phyloP scores from a whole-genome alignment of 2,329 filamentous ascomycete genomes.

The Ophiocordyceps camponoti-leonardi region DNA sequence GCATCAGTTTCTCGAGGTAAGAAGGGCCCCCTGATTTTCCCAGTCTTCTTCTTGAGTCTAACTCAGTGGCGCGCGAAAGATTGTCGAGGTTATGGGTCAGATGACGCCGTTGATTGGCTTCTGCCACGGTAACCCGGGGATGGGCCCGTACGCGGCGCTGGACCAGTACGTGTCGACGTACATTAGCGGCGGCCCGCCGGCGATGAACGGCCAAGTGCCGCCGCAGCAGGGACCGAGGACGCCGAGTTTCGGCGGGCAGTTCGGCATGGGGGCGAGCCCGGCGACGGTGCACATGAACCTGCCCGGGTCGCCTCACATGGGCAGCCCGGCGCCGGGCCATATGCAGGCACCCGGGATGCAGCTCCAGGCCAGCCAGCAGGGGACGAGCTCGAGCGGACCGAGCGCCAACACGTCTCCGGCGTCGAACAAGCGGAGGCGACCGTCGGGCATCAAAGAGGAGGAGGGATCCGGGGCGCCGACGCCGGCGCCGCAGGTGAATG shows the following conservation, averaged over 20 bases:
- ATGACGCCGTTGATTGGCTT: conserved; percentile 48
- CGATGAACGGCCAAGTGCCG: conserved; percentile 27
- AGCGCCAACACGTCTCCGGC: conserved; percentile 50
- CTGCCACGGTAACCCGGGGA: conserved; percentile 33
- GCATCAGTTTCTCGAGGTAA: conserved; percentile 46
- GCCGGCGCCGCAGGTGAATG: conserved; percentile 33
- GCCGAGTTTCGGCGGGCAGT: conserved; percentile 36
- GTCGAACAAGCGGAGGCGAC: conserved; percentile 39
- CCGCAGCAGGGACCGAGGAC: conserved; percentile 33
- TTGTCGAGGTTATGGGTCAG: conserved; percentile 48
- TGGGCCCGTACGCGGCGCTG: conserved; percentile 40
- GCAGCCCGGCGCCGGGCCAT: conserved; percentile 42
- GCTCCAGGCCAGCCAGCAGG: conserved; percentile 50
- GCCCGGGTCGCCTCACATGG: conserved; percentile 42
- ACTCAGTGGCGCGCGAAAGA: no score
- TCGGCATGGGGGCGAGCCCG: conserved; percentile 41
- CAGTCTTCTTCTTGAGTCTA: no score
- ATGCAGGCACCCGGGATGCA: conserved; percentile 52
- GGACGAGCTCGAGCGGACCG: conserved; percentile 46
- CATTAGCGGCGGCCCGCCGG: conserved; percentile 21
- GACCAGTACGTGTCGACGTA: conserved; percentile 38
- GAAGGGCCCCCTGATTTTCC: conserved; percentile 1
- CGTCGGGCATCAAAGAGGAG: conserved; percentile 43
- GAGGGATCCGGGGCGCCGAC: conserved; percentile 32
- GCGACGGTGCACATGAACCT: conserved; percentile 41